phyloP scores from a whole-genome alignment of 1,284 basidiomycete genomes.

The Heterobasidion parviporum region DNA sequence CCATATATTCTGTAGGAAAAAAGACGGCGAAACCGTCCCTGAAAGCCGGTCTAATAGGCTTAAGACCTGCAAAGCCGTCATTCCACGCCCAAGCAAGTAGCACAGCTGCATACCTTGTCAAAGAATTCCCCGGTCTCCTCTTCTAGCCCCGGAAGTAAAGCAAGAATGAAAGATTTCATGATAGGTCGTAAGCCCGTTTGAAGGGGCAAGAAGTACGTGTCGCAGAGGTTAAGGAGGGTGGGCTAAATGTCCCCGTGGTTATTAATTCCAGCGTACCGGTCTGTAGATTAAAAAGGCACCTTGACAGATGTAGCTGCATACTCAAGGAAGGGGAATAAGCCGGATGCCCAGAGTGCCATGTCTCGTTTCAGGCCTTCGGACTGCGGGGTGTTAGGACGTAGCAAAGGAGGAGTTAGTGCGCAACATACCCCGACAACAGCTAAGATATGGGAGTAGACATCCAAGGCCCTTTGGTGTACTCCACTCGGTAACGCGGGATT shows the following conservation, averaged over 20 bases:
- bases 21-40: constrained; percentile 72
- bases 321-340: constrained; percentile 97
- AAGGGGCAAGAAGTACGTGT: constrained; percentile 86
- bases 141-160: constrained; percentile 88
- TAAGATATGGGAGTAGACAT: constrained; percentile 92
- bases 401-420: background rate
- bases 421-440: constrained; percentile 77
- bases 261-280: background rate
- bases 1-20: constrained; percentile 96
- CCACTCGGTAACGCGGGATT: constrained; percentile 96
- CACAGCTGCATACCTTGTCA: constrained; percentile 59
- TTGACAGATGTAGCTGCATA: constrained; percentile 94
- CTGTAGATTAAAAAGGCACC: constrained; percentile 30
- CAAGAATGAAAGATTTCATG: constrained; percentile 91
- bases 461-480: constrained; percentile 92
- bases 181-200: constrained; percentile 78
- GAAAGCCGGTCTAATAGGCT: constrained; percentile 77
- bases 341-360: constrained; percentile 90
- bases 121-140: constrained; percentile 97
- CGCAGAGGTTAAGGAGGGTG: constrained; percentile 79
- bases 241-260: constrained; percentile 40
- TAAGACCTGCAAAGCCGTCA: constrained; percentile 52
- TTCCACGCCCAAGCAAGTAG: background rate
- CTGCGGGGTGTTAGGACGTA: constrained; percentile 28
- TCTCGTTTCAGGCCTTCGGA: constrained; percentile 85